Conservation (phyloP, 1,284 basidiomycete genomes). For the Boletus semigastroideus region DNA sequence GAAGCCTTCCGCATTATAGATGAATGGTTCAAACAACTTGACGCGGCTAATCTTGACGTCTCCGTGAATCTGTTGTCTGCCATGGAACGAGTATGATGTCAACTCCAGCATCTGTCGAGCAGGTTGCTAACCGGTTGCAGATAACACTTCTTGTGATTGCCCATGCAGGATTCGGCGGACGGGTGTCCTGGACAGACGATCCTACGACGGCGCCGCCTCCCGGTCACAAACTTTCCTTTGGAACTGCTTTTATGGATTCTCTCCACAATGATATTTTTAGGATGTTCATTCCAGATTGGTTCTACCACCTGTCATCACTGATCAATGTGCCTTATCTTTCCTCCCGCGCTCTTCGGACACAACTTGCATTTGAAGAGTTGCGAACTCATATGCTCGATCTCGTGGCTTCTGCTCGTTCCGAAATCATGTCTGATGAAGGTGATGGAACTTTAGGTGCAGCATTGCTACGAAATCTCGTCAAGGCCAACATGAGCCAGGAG, state of each 20-base stretch:
- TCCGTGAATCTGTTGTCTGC: slow-evolving; percentile 33
- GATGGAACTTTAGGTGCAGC: slow-evolving; percentile 34
- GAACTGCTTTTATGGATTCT: slow-evolving; percentile 34
- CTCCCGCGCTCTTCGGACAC: slow-evolving; percentile 24
- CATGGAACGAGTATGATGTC: slow-evolving; percentile 28
- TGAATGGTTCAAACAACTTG: slow-evolving; percentile 45
- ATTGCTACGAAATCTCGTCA: slow-evolving; percentile 44
- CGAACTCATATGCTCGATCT: slow-evolving; percentile 41
- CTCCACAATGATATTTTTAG: slow-evolving; percentile 33
- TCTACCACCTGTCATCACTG: slow-evolving; percentile 28
- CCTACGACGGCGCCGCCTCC: slow-evolving; percentile 26
- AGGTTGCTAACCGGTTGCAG: slow-evolving; percentile 18
- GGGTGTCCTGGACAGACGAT: slow-evolving; percentile 35
- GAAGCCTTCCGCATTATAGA: slow-evolving; percentile 41
- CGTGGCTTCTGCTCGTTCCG: slow-evolving; percentile 35
- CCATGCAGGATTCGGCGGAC: slow-evolving; percentile 43
- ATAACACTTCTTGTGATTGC: slow-evolving; percentile 41
- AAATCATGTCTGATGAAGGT: slow-evolving; percentile 27
- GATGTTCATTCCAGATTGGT: slow-evolving; percentile 34
- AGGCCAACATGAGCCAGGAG: slow-evolving; percentile 43
- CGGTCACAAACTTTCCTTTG: slow-evolving; percentile 35
- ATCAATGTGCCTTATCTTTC: slow-evolving; percentile 39
- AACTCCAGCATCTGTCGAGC: neutral
- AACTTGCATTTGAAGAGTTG: slow-evolving; percentile 36
- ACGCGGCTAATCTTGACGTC: slow-evolving; percentile 18